Evolutionary conservation across 2,329 filamentous ascomycete genomes (phyloP).

Genomic region (Curvularia hawaiiensis): DNA sequence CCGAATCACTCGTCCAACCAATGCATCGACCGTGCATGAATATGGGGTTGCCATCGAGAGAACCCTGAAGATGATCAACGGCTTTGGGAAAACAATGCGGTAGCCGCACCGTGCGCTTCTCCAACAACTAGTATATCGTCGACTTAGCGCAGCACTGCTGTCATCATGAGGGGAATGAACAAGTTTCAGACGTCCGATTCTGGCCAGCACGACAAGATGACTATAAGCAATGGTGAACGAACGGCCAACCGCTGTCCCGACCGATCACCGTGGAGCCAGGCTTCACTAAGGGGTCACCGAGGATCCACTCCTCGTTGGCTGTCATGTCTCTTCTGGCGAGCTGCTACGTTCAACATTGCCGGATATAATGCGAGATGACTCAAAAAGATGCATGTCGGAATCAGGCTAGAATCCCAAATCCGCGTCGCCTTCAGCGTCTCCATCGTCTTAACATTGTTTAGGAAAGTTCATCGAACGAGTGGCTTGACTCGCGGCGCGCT

Average conservation of each 20-base stretch:
- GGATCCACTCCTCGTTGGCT: constrained; percentile 18
- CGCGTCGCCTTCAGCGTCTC: neutral
- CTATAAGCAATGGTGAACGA: constrained; percentile 1
- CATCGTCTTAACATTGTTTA: neutral
- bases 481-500: constrained; percentile 9
- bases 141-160: constrained; percentile 8
- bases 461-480: constrained; percentile 9
- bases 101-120: constrained; percentile 1
- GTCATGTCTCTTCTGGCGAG: constrained; percentile 9
- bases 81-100: constrained; percentile 19
- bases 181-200: constrained; percentile 4
- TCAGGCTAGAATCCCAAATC: neutral
- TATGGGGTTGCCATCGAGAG: constrained; percentile 11
- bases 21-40: constrained; percentile 6
- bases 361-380: constrained; percentile 17
- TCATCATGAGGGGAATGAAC: constrained; percentile 1
- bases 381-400: neutral
- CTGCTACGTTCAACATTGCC: constrained; percentile 6
- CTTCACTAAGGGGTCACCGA: constrained; percentile 9
- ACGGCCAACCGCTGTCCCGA: constrained; percentile 5
- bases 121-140: neutral
- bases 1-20: neutral
- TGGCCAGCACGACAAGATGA: constrained; percentile 1
- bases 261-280: constrained; percentile 1
- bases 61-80: constrained; percentile 16